Percentiles rank a stretch among this genome's conserved stretches.
Conservation (phyloP, 495 filamentous ascomycete genomes). For the Penicillium pancosmium region DNA sequence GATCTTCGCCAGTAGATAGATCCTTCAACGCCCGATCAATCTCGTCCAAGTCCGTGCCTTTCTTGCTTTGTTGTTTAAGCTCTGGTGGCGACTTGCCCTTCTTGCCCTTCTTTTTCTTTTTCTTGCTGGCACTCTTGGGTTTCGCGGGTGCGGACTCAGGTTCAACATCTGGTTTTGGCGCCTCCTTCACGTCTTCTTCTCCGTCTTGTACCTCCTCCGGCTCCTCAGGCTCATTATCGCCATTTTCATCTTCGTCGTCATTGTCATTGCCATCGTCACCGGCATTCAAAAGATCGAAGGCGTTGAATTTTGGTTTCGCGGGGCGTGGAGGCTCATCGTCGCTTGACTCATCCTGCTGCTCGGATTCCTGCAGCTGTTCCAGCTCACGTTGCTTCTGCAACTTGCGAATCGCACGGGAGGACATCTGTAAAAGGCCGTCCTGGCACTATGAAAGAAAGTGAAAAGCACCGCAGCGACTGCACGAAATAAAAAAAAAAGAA, state of each 20-base stretch:
- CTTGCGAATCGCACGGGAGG: slow-evolving; percentile 77
- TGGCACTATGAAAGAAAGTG: not conserved
- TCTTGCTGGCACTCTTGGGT: slow-evolving; percentile 53
- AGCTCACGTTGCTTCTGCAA: slow-evolving; percentile 66
- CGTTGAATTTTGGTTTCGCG: slow-evolving; percentile 49
- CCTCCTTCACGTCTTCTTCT: slow-evolving; percentile 27
- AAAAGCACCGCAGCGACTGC: not conserved
- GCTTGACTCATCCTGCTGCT: slow-evolving; percentile 53
- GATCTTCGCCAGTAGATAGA: slow-evolving; percentile 45
- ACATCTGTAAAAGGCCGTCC: slow-evolving; percentile 55
- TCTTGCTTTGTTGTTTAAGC: not conserved
- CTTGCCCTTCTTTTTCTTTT: slow-evolving; percentile 46
- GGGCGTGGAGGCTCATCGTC: slow-evolving; percentile 46
- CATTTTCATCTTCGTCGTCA: slow-evolving; percentile 59
- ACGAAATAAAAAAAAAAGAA: not conserved
- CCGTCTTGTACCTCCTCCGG: slow-evolving; percentile 30
- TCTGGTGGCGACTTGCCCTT: slow-evolving; percentile 18
- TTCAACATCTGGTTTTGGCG: slow-evolving; percentile 2
- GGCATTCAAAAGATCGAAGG: slow-evolving; percentile 56
- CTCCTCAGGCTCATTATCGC: slow-evolving; percentile 35
- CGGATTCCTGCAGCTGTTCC: slow-evolving; percentile 59
- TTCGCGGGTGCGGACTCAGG: slow-evolving; percentile 23
- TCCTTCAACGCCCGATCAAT: slow-evolving; percentile 79
- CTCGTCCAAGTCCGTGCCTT: slow-evolving; percentile 61
- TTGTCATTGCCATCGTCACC: slow-evolving; percentile 69